Conservation (phyloP, 2,329 filamentous ascomycete genomes). For the Verticillium nonalfalfae region DNA sequence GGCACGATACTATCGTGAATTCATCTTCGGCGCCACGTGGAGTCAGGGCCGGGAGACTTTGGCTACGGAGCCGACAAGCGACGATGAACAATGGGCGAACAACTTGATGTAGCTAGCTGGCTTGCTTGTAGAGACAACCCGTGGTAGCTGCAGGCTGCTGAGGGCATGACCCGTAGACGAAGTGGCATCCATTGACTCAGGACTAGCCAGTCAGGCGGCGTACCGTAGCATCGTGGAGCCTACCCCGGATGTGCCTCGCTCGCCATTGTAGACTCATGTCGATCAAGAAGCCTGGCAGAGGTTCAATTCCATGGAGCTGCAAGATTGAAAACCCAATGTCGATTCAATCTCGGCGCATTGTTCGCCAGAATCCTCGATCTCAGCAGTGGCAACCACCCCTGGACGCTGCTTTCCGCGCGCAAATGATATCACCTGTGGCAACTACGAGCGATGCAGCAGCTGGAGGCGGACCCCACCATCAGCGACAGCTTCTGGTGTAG, state of each 20-base stretch:
- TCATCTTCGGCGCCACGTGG: constrained; percentile 50
- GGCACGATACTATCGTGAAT: constrained; percentile 72
- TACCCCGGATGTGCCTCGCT: no score
- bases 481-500: neutral
- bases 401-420: neutral
- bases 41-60: constrained; percentile 1
- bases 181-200: no score
- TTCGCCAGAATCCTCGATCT: no score
- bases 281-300: no score
- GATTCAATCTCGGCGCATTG: no score
- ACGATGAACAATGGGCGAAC: constrained; percentile 12
- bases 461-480: neutral
- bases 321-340: neutral
- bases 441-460: neutral
- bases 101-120: constrained; percentile 4
- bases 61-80: constrained; percentile 8
- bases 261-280: no score
- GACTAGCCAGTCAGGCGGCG: no score
- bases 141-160: neutral
- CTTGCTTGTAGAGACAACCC: neutral
- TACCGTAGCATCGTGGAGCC: no score
- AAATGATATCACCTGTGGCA: neutral
- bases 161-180: no score
- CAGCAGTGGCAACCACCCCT: no score
- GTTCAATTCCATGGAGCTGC: neutral